These are phyloP conservation scores for Fusarium hostae DNA, from an alignment of 2,329 filamentous ascomycete genomes.

Conservation along the genomic window DNA sequence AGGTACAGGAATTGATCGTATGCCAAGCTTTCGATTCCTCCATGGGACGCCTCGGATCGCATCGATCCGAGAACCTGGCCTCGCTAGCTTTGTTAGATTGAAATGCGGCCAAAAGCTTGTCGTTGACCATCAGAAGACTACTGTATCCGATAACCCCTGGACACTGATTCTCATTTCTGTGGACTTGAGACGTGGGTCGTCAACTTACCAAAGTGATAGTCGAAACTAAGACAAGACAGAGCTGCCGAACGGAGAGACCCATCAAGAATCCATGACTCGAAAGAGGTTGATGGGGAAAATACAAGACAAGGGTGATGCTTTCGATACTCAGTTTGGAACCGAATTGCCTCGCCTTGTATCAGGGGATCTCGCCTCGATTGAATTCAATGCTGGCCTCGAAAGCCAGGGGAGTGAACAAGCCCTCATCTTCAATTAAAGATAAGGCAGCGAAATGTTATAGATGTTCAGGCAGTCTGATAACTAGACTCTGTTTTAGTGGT, in stretches of 20 bases:
- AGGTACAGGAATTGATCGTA: neutral
- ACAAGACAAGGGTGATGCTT: neutral
- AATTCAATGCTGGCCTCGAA: conserved; percentile 5
- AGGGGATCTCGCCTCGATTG: neutral
- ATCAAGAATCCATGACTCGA: conserved; percentile 18
- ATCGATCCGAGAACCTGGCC: conserved; percentile 21
- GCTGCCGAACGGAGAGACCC: conserved; percentile 1
- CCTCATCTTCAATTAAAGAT: conserved; percentile 22
- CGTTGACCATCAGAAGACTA: neutral
- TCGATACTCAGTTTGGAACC: conserved; percentile 4
- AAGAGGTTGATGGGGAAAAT: conserved; percentile 3
- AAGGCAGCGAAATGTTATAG: conserved; percentile 25
- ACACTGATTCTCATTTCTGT: conserved; percentile 11
- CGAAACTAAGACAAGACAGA: conserved; percentile 6
- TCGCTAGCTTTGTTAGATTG: neutral
- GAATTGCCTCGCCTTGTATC: neutral
- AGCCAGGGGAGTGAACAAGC: conserved; percentile 7
- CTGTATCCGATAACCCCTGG: conserved; percentile 1
- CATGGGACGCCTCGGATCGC: conserved; percentile 9
- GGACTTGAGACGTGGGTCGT: conserved; percentile 23
- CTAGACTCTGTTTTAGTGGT: conserved; percentile 23
- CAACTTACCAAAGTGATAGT: neutral
- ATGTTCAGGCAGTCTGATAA: conserved; percentile 10
- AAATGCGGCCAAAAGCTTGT: conserved; percentile 32
- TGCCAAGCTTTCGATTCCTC: conserved; percentile 26